Conservation (phyloP, 2,329 filamentous ascomycete genomes). For the Colletotrichum tamarilloi region DNA sequence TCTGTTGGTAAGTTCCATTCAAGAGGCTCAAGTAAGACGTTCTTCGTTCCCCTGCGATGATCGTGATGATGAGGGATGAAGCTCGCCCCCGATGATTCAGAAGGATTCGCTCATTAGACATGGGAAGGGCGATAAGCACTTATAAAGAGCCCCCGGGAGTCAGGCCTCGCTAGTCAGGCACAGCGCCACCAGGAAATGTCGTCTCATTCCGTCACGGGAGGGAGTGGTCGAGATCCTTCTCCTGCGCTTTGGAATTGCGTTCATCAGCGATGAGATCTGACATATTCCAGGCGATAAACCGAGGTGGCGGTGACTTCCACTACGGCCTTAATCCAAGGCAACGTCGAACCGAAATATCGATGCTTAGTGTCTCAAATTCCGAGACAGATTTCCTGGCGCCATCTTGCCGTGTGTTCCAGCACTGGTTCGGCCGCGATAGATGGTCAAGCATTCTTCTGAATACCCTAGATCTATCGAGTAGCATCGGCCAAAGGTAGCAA, state of each 20-base stretch:
- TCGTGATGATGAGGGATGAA: conserved; percentile 2
- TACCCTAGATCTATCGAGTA: neutral
- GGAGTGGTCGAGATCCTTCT: conserved; percentile 16
- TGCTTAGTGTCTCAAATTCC: neutral
- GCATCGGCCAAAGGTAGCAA: neutral
- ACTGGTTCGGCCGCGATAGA: neutral
- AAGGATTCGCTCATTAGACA: neutral
- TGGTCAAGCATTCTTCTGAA: neutral
- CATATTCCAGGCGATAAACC: neutral
- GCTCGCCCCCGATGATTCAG: neutral
- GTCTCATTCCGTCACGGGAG: conserved; percentile 25
- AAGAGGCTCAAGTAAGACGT: conserved; percentile 8
- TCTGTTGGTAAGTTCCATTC: neutral
- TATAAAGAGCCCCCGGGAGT: neutral
- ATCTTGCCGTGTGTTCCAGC: neutral
- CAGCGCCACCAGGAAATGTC: neutral
- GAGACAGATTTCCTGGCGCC: neutral
- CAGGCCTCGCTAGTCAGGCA: neutral
- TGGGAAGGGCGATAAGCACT: neutral
- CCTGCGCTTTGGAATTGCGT: conserved; percentile 12
- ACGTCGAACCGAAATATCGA: neutral
- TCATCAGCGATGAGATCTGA: neutral
- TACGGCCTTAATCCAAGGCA: conserved; percentile 2
- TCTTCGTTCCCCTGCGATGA: conserved; percentile 3
- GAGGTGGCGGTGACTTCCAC: neutral